These are phyloP conservation scores for Aspergillus sclerotiicarbonarius DNA, from an alignment of 495 filamentous ascomycete species.

Conservation along the genomic window DNA sequence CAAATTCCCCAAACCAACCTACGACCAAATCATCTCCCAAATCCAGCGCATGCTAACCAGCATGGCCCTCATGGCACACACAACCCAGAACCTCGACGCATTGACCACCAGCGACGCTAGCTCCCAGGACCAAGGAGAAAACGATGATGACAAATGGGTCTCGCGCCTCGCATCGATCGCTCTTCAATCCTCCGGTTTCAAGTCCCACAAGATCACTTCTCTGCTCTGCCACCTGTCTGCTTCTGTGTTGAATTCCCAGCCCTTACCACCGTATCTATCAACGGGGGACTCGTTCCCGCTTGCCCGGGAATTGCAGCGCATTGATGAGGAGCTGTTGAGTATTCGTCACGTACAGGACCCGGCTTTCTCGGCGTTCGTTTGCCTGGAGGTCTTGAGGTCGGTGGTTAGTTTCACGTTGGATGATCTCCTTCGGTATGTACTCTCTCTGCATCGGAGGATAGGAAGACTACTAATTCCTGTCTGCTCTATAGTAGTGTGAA, in stretches of 20 bases:
- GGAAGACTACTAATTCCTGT: neutral
- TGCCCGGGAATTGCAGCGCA: slow-evolving; percentile 46
- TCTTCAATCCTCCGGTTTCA: slow-evolving; percentile 44
- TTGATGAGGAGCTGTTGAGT: slow-evolving; percentile 57
- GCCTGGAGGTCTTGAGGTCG: slow-evolving; percentile 66
- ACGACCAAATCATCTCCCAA: slow-evolving; percentile 34
- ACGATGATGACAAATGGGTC: slow-evolving; percentile 24
- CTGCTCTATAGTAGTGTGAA: slow-evolving; percentile 47
- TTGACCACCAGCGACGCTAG: slow-evolving; percentile 16
- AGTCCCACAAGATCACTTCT: slow-evolving; percentile 60
- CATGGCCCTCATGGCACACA: slow-evolving; percentile 63
- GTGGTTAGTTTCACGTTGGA: slow-evolving; percentile 63
- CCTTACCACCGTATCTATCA: slow-evolving; percentile 56
- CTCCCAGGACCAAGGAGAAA: slow-evolving; percentile 4
- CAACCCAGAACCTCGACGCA: slow-evolving; percentile 26
- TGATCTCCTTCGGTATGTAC: slow-evolving; percentile 48
- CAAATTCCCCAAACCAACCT: slow-evolving; percentile 33
- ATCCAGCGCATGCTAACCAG: slow-evolving; percentile 57
- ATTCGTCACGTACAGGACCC: slow-evolving; percentile 66
- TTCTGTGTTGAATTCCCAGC: slow-evolving; percentile 49
- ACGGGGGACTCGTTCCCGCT: slow-evolving; percentile 57
- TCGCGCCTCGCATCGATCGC: slow-evolving; percentile 28
- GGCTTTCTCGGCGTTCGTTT: slow-evolving; percentile 69
- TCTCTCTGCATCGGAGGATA: neutral
- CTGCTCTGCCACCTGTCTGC: slow-evolving; percentile 67